Conservation (phyloP, 2,329 filamentous ascomycete species). For the Daldinia sp. region DNA sequence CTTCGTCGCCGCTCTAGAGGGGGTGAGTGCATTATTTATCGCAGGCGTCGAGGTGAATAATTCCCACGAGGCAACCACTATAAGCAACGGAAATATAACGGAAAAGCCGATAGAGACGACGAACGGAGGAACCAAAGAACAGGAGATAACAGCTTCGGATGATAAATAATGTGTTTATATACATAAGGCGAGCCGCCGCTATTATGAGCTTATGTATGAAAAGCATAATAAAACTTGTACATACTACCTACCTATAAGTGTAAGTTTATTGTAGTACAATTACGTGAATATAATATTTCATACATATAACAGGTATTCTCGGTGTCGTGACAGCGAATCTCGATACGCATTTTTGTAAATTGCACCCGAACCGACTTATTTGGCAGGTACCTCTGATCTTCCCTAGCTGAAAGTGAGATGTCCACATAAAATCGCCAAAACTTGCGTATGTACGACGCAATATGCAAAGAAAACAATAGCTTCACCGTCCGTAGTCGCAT, state of each 20-base stretch:
- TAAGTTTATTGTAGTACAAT: not conserved
- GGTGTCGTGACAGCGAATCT: not conserved
- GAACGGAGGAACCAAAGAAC: slow-evolving; percentile 28
- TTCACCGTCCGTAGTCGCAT: not conserved
- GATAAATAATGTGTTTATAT: slow-evolving; percentile 24
- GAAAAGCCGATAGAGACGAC: slow-evolving; percentile 18
- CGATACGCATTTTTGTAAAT: not conserved
- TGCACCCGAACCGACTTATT: not conserved
- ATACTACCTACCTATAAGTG: slow-evolving; percentile 1
- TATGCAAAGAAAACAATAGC: not conserved
- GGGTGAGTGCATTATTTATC: slow-evolving; percentile 85
- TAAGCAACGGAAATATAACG: slow-evolving; percentile 29
- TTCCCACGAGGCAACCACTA: slow-evolving; percentile 23
- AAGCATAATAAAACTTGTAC: slow-evolving; percentile 27
- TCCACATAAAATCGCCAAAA: slow-evolving; percentile 1
- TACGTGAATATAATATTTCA: not conserved
- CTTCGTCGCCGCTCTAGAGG: slow-evolving; percentile 90
- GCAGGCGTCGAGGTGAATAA: slow-evolving; percentile 77
- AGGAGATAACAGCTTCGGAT: slow-evolving; percentile 15
- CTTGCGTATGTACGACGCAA: slow-evolving; percentile 3
- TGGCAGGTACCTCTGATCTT: not conserved
- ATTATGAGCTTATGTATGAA: slow-evolving; percentile 10
- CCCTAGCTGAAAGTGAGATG: not conserved
- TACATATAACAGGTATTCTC: not conserved
- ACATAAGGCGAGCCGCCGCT: not conserved